Conservation (phyloP, 1,284 basidiomycete species). For the Wolfiporia cocos region DNA sequence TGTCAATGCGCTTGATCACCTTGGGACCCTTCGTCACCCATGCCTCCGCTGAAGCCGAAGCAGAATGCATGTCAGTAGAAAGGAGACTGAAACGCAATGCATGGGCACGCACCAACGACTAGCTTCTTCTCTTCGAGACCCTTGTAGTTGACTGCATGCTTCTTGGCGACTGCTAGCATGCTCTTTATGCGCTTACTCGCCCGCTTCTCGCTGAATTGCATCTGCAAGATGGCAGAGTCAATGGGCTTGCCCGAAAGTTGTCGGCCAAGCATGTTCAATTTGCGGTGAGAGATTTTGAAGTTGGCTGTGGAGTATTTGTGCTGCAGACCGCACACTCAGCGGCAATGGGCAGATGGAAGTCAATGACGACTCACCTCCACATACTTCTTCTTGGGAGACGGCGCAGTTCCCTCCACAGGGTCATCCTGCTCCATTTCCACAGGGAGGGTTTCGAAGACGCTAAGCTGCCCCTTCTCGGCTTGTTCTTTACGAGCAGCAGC, state of each 20-base stretch:
- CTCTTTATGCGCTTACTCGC: conserved; percentile 83
- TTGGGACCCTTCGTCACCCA: conserved; percentile 89
- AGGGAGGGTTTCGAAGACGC: conserved; percentile 45
- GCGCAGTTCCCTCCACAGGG: conserved; percentile 12
- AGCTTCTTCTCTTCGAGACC: conserved; percentile 70
- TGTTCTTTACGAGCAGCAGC: conserved; percentile 47
- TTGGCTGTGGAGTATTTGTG: conserved; percentile 88
- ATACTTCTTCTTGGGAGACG: conserved; percentile 21
- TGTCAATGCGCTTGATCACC: conserved; percentile 68
- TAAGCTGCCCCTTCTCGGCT: conserved; percentile 44
- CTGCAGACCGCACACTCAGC: conserved; percentile 36
- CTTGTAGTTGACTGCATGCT: conserved; percentile 81
- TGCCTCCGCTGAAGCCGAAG: conserved; percentile 60
- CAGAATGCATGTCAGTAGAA: conserved; percentile 3
- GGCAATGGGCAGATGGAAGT: neutral
- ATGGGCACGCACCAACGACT: conserved; percentile 64
- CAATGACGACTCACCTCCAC: conserved; percentile 23
- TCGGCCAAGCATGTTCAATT: conserved; percentile 82
- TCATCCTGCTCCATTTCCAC: conserved; percentile 17
- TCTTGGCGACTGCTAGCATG: conserved; percentile 83
- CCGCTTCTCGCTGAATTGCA: conserved; percentile 92
- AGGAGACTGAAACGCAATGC: conserved; percentile 1
- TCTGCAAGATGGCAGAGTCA: conserved; percentile 93
- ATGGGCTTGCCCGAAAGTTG: conserved; percentile 89
- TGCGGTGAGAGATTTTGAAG: conserved; percentile 92